phyloP scores from a whole-genome alignment of 1,284 basidiomycete genomes.

The Volvariella volvacea region DNA sequence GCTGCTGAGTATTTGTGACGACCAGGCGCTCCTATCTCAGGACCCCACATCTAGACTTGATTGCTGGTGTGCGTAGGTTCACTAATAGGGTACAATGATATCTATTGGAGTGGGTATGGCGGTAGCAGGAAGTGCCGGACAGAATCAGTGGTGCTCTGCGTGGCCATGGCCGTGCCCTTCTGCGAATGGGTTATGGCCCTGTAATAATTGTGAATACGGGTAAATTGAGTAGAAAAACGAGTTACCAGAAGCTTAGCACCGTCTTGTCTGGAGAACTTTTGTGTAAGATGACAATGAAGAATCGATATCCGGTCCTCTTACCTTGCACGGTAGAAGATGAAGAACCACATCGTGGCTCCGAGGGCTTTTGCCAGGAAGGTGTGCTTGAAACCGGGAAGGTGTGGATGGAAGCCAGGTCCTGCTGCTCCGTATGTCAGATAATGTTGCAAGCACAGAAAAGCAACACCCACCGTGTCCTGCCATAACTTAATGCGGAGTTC shows the following conservation, averaged over 20 bases:
- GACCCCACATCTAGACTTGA: no score
- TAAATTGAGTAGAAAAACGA: neutral
- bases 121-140: no score
- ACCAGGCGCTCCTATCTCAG: no score
- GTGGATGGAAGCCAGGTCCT: slow-evolving; percentile 79
- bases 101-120: no score
- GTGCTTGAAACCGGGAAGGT: slow-evolving; percentile 73
- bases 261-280: slow-evolving; percentile 46
- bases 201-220: slow-evolving; percentile 15
- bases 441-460: slow-evolving; percentile 2
- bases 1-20: no score
- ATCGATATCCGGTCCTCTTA: slow-evolving; percentile 34
- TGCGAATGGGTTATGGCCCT: slow-evolving; percentile 56
- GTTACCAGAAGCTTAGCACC: slow-evolving; percentile 65
- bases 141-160: slow-evolving; percentile 14
- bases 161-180: slow-evolving; percentile 47
- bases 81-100: no score
- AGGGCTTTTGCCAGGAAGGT: slow-evolving; percentile 78
- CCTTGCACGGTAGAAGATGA: slow-evolving; percentile 92
- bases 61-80: no score
- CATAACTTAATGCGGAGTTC: slow-evolving; percentile 21
- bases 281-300: slow-evolving; percentile 6
- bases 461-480: slow-evolving; percentile 24
- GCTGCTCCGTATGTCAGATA: neutral
- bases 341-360: slow-evolving; percentile 96